Evolutionary conservation across 228 moss, liverwort and hornwort genomes (phyloP).

Genomic region (Sphagnum magellanicum): DNA sequence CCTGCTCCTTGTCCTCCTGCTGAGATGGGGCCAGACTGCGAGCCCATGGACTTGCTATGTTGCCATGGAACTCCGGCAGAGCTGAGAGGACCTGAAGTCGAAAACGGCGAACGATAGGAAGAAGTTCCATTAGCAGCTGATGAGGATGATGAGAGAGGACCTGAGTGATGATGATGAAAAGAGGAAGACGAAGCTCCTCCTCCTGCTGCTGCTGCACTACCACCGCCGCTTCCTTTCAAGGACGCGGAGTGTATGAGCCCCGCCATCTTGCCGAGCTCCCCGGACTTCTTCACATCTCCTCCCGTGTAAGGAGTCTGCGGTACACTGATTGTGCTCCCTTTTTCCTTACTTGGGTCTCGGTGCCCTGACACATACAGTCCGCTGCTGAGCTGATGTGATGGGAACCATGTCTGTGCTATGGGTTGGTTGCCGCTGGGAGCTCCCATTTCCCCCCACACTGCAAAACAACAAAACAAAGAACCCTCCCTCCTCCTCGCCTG

Average conservation of each 20-base stretch:
- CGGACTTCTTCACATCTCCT: slow-evolving; percentile 76
- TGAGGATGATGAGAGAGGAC: slow-evolving; percentile 22
- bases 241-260: slow-evolving; percentile 17
- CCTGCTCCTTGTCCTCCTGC: neutral
- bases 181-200: slow-evolving; percentile 28
- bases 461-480: neutral
- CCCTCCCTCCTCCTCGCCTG: too few species aligned
- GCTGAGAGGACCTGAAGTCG: slow-evolving; percentile 49
- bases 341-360: slow-evolving; percentile 67
- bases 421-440: neutral
- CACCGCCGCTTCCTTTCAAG: slow-evolving; percentile 21
- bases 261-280: slow-evolving; percentile 88
- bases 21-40: slow-evolving; percentile 23
- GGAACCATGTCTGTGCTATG: slow-evolving; percentile 21
- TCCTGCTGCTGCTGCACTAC: slow-evolving; percentile 9
- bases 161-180: slow-evolving; percentile 19
- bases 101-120: slow-evolving; percentile 14
- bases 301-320: slow-evolving; percentile 88
- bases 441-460: neutral
- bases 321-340: slow-evolving; percentile 52
- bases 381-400: slow-evolving; percentile 79
- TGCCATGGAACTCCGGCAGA: slow-evolving; percentile 48
- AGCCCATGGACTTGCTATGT: slow-evolving; percentile 39
- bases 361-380: slow-evolving; percentile 82
- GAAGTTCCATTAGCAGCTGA: neutral